Evolutionary conservation across 140 eudicot species (phyloP), one percentile per base, ranked within the genome.

Genomic region (Bidens hawaiensis): DNA sequence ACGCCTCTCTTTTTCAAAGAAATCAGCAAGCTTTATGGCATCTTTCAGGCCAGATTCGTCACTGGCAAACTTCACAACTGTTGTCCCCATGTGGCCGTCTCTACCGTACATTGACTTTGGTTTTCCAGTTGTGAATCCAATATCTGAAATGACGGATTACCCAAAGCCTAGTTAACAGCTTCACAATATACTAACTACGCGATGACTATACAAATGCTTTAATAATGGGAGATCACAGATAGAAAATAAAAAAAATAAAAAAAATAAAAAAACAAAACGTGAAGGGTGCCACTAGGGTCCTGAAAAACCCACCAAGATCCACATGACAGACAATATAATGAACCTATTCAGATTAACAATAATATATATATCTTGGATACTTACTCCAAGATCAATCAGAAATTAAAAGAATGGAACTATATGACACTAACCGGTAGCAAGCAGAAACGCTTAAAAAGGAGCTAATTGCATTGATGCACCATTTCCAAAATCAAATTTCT

Each of bases 31-130:
- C 64, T 79, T 78, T 73, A 81, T 27, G 5, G 96, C 96, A 41
- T 93, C 90, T 73, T 55, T 85, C 21, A 93, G 67, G 55, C 99
- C 99, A 0, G 86, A 73, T 24, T 77, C 79, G 69, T 88, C 94
- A 75, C 81, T 72, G 2, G 77, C 55, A 77, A 85, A 93, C 73
- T 85, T 88, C 25, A 93, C 84, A 45, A 73, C 64, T 5, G 82
- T 84, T 58, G 76, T 70, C 50, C 99, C 96, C 76, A 79, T 57
- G 80, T 88, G 99, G 16, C 96, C 99, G 17, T 88, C 95, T 73
- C 87, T 83, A 7, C 81, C 70, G 42, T 78, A 93, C 80, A 85
- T 72, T 5, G 99, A 48, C 90, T 81, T 88, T 19, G 95, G 58
- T 76, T 88, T 93, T 61, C 94, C 95, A 63, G 76, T 75, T 46